phyloP scores from a whole-genome alignment of 257 asterid species.

The Galeopsis tetrahit region DNA sequence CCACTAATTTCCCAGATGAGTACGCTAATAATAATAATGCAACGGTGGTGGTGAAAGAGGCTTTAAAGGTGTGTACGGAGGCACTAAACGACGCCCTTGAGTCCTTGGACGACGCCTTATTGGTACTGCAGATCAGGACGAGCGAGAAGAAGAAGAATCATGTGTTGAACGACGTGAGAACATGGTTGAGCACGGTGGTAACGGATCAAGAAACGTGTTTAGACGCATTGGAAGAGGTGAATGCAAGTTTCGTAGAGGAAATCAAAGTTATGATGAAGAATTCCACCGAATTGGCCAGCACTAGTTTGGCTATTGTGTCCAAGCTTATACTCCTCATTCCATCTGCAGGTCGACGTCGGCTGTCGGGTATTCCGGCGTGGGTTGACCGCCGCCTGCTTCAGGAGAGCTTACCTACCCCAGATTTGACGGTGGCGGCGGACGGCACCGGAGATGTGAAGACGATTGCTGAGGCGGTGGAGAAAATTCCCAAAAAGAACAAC shows the following conservation, averaged over 20 bases:
- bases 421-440: conserved; percentile 69
- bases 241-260: conserved; percentile 52
- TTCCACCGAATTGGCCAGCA: conserved; percentile 69
- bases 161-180: conserved; percentile 30
- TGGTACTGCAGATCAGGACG: too few relatives aligned
- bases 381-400: conserved; percentile 70
- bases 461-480: conserved; percentile 57
- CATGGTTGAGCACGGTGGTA: conserved; percentile 77
- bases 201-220: conserved; percentile 82
- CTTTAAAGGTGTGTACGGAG: conserved; percentile 53
- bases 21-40: conserved; percentile 40
- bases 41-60: conserved; percentile 39
- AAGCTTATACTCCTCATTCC: conserved; percentile 17
- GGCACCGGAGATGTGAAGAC: conserved; percentile 62
- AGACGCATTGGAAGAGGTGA: conserved; percentile 68
- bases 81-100: conserved; percentile 71
- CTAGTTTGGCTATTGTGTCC: conserved; percentile 77
- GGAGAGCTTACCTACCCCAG: conserved; percentile 43
- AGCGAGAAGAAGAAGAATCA: too few relatives aligned
- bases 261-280: conserved; percentile 50
- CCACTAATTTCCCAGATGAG: neutral
- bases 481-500: conserved; percentile 60
- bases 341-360: too few relatives aligned
- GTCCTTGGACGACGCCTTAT: conserved; percentile 46
- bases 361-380: too few relatives aligned